Conservation (phyloP, 1,284 basidiomycete genomes). For the Cryptococcus sp. region DNA sequence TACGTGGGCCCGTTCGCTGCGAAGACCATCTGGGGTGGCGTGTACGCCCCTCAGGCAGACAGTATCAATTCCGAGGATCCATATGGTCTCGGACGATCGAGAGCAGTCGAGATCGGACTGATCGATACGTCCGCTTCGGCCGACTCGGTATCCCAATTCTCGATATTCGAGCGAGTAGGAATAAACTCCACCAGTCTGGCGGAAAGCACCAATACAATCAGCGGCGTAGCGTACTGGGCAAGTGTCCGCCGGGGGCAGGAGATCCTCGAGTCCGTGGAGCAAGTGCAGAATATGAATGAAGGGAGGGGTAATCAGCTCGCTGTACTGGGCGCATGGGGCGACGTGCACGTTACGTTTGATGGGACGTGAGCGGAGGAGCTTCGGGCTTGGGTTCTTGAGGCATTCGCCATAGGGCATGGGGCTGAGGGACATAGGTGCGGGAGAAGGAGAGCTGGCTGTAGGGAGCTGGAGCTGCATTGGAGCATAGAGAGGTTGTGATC, state of each 20-base stretch:
- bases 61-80: constrained; percentile 27
- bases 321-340: constrained; percentile 39
- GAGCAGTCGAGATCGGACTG: constrained; percentile 27
- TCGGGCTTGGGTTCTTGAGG: not conserved
- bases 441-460: too few species aligned
- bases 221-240: constrained; percentile 38
- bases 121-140: constrained; percentile 11
- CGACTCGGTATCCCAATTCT: constrained; percentile 17
- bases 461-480: too few species aligned
- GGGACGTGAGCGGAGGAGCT: constrained; percentile 21
- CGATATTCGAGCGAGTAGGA: constrained; percentile 26
- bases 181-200: constrained; percentile 25
- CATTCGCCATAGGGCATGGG: too few species aligned
- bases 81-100: constrained; percentile 15
- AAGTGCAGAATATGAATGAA: constrained; percentile 21
- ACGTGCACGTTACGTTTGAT: constrained; percentile 44
- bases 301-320: constrained; percentile 32
- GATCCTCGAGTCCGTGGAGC: constrained; percentile 2
- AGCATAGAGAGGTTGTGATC: too few species aligned
- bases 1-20: constrained; percentile 49
- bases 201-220: constrained; percentile 26
- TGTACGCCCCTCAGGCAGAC: constrained; percentile 30
- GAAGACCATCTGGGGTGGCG: constrained; percentile 41
- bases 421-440: too few species aligned
- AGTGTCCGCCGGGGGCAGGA: not conserved